Base-by-base conservation (phyloP, 164 flowering plant species). In the Aristolochia contorta region DNA sequence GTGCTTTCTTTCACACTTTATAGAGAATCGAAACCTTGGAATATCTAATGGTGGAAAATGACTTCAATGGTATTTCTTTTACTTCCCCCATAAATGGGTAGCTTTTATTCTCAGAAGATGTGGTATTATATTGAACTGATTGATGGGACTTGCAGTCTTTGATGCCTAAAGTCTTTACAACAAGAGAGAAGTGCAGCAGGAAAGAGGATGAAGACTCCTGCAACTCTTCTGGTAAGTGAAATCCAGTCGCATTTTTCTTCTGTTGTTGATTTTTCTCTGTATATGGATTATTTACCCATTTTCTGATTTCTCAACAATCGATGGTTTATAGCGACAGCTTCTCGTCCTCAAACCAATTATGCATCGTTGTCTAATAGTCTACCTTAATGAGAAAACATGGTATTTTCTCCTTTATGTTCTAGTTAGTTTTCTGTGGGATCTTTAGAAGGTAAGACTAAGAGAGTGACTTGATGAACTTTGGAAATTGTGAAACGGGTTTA, bases 121-220 rank as follows among this genome's bases (percentile, higher is more conserved):
- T 19, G 21, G 32, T 32, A n/a, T 56, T 16, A 46, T 47, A 22
- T 32, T 64, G 56, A n/a, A 33, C 57, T 33, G 37, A 37, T n/a
- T 59, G 50, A 45, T 56, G 47, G 45, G 54, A 53, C 16, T 56
- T 64, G 54, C 54, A 72, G 69, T 72, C 66, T 23, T 65, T 48
- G 45, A 61, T 68, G 19, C 69, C 69, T 3, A 72, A 58, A 65
- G 48, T 68, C 9, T 65, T 65, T 59, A 2, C 64, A 0, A 32
- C 56, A 0, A 61, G 52, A 46, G 75, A 68, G 48, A 64, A 55
- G 63, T 57, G 59, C 48, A 59, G 43, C 47, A 52, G 64, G 54
- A 32, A 24, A 20, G 20, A 22, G 24, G 63, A 16, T 2, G 71
- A 60, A 49, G 52, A 48, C 48, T 57, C 71, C 32, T 56, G 46